Conservation (phyloP, 768 basidiomycete genomes). For the Boletus pseudo-olivaceus region DNA sequence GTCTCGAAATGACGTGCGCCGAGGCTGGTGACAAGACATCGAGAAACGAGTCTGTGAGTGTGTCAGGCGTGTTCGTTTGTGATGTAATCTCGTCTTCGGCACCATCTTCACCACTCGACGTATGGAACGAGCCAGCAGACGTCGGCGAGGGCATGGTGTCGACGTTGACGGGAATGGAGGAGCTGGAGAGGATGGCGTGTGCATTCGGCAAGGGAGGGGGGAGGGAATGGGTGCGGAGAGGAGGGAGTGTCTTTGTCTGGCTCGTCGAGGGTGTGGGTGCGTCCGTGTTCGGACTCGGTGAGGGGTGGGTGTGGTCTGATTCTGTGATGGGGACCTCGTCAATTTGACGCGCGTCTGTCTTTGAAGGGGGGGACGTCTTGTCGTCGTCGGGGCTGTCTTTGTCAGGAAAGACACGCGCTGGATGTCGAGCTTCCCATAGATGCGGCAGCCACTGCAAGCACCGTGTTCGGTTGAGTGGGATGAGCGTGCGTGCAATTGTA, state of each 20-base stretch:
- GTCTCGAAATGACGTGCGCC: slow-evolving; percentile 3
- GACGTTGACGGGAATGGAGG: too few relatives aligned
- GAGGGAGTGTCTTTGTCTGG: neutral
- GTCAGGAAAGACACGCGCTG: neutral
- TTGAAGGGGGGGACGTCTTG: neutral
- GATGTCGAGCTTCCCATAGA: neutral
- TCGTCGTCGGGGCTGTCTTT: neutral
- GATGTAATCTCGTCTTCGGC: neutral
- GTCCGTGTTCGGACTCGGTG: neutral
- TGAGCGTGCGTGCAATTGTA: neutral
- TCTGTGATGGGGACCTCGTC: neutral
- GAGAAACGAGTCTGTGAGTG: slow-evolving; percentile 12
- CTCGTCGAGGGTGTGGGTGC: neutral
- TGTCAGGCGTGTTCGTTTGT: neutral
- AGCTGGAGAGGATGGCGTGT: neutral
- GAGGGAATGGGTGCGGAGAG: slow-evolving; percentile 6
- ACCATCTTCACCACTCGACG: neutral
- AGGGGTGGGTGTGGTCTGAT: neutral
- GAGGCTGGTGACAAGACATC: slow-evolving; percentile 22
- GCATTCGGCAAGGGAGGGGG: slow-evolving; percentile 5
- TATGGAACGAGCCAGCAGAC: neutral
- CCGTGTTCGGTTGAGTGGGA: neutral
- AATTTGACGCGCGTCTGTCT: neutral
- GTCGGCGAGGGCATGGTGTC: neutral
- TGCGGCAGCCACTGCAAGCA: slow-evolving; percentile 9